Evolutionary conservation across 192 early-diverging fungal species (phyloP).

Genomic region (Backusella sp.): DNA sequence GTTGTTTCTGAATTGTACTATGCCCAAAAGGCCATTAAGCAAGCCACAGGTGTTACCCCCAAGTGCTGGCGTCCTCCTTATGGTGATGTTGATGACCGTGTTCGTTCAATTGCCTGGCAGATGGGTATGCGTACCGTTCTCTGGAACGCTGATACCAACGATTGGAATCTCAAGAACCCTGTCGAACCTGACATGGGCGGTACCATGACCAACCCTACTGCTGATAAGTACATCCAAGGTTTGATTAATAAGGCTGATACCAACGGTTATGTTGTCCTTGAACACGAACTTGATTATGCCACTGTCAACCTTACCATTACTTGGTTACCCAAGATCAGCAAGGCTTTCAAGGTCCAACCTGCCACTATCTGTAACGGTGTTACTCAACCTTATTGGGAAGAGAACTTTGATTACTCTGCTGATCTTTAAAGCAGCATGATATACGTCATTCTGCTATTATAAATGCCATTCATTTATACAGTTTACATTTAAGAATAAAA

Average conservation of each 20-base stretch:
- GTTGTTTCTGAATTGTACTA: conserved; percentile 53
- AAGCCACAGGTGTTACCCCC: conserved; percentile 40
- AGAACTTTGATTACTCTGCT: conserved; percentile 28
- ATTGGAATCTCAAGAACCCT: conserved; percentile 40
- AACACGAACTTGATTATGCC: conserved; percentile 43
- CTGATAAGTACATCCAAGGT: conserved; percentile 30
- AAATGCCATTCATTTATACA: background rate
- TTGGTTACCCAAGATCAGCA: conserved; percentile 38
- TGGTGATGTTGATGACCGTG: conserved; percentile 48
- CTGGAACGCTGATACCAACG: conserved; percentile 30
- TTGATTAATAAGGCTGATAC: conserved; percentile 15
- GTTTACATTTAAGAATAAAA: background rate
- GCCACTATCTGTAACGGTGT: conserved; percentile 31
- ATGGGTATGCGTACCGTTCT: conserved; percentile 22
- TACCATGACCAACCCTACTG: conserved; percentile 22
- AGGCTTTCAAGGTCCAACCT: conserved; percentile 33
- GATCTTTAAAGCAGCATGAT: background rate
- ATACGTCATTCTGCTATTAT: background rate
- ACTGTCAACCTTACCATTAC: conserved; percentile 41
- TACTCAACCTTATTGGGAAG: conserved; percentile 40
- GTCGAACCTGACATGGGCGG: conserved; percentile 23
- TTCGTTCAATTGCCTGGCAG: conserved; percentile 34
- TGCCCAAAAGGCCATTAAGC: conserved; percentile 39
- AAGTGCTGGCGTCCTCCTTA: conserved; percentile 49
- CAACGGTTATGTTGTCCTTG: conserved; percentile 31